A percentile compares a stretch with the other conserved stretches of the same genome.
phyloP scores from a whole-genome alignment of 2,329 filamentous ascomycete genomes.

The Apiospora marii region DNA sequence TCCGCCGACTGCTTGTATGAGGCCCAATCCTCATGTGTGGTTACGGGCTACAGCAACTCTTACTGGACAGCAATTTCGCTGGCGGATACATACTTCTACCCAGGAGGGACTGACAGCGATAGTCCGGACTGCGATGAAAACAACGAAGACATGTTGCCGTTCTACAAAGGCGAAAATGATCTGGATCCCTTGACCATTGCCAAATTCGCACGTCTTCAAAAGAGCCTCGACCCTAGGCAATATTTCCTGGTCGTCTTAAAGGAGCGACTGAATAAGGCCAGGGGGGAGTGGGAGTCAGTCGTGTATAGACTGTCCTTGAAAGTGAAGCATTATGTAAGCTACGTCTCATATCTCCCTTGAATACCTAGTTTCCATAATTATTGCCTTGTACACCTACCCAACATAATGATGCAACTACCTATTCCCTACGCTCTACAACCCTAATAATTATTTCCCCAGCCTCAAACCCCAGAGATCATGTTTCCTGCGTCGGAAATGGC shows the following conservation, averaged over 20 bases:
- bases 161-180: not conserved
- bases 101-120: too few relatives aligned
- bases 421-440: too few relatives aligned
- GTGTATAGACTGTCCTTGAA: not conserved
- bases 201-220: not conserved
- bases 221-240: not conserved
- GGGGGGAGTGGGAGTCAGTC: not conserved
- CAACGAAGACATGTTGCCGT: constrained; percentile 17
- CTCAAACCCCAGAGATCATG: not conserved
- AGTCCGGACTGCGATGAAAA: not conserved
- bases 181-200: not conserved
- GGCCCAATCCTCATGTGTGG: constrained; percentile 5
- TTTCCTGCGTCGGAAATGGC: not conserved
- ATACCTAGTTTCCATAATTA: too few relatives aligned
- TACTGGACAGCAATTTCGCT: constrained; percentile 14
- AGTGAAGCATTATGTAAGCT: constrained; percentile 1
- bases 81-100: constrained; percentile 1
- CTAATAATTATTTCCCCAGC: too few relatives aligned
- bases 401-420: too few relatives aligned
- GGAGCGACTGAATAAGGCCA: not conserved
- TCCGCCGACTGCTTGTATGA: not conserved
- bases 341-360: not conserved
- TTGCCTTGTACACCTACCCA: too few relatives aligned
- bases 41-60: constrained; percentile 18
- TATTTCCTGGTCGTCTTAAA: not conserved